phyloP scores from a whole-genome alignment of 495 filamentous ascomycete species.

The Cercophora scortea region DNA sequence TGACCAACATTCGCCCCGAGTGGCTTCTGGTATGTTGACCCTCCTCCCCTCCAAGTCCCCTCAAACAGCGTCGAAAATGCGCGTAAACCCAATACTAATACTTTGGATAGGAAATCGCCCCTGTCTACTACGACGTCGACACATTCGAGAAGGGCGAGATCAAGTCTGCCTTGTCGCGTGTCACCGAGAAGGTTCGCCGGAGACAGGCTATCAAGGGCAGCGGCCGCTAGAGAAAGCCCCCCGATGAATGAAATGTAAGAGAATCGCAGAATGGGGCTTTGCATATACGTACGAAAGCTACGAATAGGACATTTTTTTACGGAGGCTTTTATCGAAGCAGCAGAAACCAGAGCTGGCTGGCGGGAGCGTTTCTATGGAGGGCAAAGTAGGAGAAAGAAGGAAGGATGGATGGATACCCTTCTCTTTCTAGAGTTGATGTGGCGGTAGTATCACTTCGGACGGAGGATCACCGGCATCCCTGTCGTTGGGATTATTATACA shows the following conservation, averaged over 20 bases:
- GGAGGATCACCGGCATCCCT: too few species aligned
- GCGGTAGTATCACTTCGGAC: too few species aligned
- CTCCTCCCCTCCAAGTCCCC: not conserved
- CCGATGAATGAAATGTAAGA: not conserved
- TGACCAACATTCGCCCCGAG: slow-evolving; percentile 60
- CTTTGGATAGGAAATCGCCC: slow-evolving; percentile 64
- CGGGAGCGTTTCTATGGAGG: too few species aligned
- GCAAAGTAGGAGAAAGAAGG: too few species aligned
- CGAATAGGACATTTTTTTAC: too few species aligned
- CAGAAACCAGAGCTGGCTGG: too few species aligned
- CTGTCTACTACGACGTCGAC: slow-evolving; percentile 81
- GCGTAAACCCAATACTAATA: not conserved
- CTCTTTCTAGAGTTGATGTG: too few species aligned
- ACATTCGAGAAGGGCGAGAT: slow-evolving; percentile 82
- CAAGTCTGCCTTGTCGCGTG: slow-evolving; percentile 63
- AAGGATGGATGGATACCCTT: too few species aligned
- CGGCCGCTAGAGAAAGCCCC: not conserved
- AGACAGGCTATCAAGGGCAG: slow-evolving; percentile 57
- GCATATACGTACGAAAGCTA: not conserved
- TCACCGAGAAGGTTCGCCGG: slow-evolving; percentile 66
- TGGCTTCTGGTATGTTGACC: slow-evolving; percentile 85
- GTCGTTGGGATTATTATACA: too few species aligned
- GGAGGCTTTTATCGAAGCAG: too few species aligned
- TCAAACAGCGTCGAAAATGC: not conserved
- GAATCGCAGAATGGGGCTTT: not conserved